Conservation (phyloP, 2,329 filamentous ascomycete genomes). For the Blastomyces silverae region DNA sequence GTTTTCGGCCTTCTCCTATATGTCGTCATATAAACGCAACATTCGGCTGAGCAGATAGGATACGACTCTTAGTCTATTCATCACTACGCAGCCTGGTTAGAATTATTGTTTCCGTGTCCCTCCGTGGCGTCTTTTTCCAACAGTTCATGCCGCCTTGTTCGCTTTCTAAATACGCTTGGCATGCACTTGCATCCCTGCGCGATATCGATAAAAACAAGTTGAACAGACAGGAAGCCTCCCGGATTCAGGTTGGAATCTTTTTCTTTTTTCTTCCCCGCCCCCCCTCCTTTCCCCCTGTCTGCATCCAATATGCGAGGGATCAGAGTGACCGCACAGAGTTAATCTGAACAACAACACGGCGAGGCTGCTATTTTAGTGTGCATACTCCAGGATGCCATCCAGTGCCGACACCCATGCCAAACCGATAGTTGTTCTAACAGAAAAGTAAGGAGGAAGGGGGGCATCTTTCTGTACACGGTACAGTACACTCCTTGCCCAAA, state of each 20-base stretch:
- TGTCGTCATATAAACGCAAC: background rate
- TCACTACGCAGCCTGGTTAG: background rate
- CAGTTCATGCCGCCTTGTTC: constrained; percentile 9
- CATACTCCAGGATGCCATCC: background rate
- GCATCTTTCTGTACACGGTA: background rate
- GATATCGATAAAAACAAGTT: constrained; percentile 9
- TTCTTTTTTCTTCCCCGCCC: constrained; percentile 8
- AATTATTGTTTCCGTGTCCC: constrained; percentile 9
- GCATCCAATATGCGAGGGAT: constrained; percentile 1
- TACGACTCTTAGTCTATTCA: background rate
- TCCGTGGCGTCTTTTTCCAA: constrained; percentile 6
- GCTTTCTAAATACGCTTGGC: constrained; percentile 8
- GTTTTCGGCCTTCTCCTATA: background rate
- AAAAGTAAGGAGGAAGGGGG: too few species aligned
- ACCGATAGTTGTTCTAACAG: background rate
- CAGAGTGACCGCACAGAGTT: background rate
- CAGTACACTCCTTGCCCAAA: background rate
- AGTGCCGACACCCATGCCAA: background rate
- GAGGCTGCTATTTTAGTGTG: background rate
- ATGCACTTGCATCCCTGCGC: constrained; percentile 13
- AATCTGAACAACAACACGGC: constrained; percentile 9
- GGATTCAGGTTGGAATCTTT: background rate
- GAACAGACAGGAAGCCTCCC: background rate
- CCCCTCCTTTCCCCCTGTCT: background rate
- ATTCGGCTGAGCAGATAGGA: background rate